Percentiles rank a stretch among this genome's conserved stretches.
These are phyloP conservation scores for Gracilaria domingensis DNA, from an alignment of 23 red algal genomes.

Conservation along the genomic window DNA sequence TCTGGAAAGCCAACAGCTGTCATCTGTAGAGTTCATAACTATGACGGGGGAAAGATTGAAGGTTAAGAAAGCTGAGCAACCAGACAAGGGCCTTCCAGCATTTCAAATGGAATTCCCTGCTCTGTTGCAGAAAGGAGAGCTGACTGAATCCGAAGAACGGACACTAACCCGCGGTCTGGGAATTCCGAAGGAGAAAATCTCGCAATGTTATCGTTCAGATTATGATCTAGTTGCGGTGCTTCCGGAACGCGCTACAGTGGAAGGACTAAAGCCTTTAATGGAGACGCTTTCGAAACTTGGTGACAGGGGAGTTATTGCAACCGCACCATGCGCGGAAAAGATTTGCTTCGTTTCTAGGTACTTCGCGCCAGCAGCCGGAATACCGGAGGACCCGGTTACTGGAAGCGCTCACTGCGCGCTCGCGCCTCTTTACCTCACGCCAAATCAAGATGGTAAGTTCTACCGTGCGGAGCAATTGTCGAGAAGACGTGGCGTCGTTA, in stretches of 20 bases:
- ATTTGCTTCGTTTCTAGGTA: constrained; percentile 20
- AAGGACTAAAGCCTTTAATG: neutral
- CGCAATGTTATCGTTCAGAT: constrained; percentile 7
- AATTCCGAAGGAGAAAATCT: neutral
- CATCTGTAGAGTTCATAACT: constrained; percentile 10
- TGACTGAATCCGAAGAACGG: neutral
- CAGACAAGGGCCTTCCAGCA: neutral
- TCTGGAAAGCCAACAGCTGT: neutral
- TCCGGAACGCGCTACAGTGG: neutral
- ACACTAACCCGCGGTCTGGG: neutral
- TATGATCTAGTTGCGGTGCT: constrained; percentile 30
- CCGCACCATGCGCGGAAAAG: neutral
- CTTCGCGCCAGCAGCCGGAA: constrained; percentile 21
- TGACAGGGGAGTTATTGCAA: constrained; percentile 6
- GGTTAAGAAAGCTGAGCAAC: neutral
- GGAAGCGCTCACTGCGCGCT: constrained; percentile 43
- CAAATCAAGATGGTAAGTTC: constrained; percentile 3
- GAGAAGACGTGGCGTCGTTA: constrained; percentile 3
- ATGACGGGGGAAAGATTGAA: constrained; percentile 1
- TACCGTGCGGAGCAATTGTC: constrained; percentile 19
- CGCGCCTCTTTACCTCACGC: neutral
- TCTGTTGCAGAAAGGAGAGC: neutral
- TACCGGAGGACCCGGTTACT: constrained; percentile 37
- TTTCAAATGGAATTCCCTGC: constrained; percentile 37
- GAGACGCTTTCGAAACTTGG: neutral